These are phyloP conservation scores for Tylopilus rubrobrunneus DNA, from an alignment of 768 basidiomycete species.

Conservation along the genomic window DNA sequence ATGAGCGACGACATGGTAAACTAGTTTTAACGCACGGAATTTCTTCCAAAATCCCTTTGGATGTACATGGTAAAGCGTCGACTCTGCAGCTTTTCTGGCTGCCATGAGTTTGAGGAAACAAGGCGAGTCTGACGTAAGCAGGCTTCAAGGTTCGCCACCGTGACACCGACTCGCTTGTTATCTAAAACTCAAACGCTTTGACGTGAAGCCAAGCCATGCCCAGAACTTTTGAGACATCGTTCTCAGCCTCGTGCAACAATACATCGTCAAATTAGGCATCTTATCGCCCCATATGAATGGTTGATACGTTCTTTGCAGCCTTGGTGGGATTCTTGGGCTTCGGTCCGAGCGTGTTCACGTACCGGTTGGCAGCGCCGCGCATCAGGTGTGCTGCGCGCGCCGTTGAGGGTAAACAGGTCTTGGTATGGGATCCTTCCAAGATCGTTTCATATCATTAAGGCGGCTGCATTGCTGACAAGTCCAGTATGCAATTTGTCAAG, in stretches of 20 bases:
- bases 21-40: conserved; percentile 59
- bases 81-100: conserved; percentile 77
- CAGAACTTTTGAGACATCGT: background rate
- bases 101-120: conserved; percentile 45
- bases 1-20: conserved; percentile 2
- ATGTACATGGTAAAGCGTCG: conserved; percentile 85
- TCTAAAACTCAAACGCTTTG: background rate
- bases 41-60: conserved; percentile 96
- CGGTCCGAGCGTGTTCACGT: background rate
- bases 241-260: background rate
- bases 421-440: background rate
- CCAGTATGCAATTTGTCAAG: conserved; percentile 3
- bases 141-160: background rate
- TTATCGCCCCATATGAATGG: background rate
- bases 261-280: background rate
- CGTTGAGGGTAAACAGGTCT: background rate
- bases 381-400: background rate
- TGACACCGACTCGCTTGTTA: no score
- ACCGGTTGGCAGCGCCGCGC: background rate
- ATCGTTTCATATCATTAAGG: background rate
- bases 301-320: conserved; percentile 5
- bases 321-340: background rate
- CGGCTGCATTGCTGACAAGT: background rate
- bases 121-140: conserved; percentile 16
- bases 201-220: background rate